Evolutionary conservation across 208 protist species (phyloP), one percentile per base, ranked within the genome.

Genomic region (Acanthamoeba culbertsoni): DNA sequence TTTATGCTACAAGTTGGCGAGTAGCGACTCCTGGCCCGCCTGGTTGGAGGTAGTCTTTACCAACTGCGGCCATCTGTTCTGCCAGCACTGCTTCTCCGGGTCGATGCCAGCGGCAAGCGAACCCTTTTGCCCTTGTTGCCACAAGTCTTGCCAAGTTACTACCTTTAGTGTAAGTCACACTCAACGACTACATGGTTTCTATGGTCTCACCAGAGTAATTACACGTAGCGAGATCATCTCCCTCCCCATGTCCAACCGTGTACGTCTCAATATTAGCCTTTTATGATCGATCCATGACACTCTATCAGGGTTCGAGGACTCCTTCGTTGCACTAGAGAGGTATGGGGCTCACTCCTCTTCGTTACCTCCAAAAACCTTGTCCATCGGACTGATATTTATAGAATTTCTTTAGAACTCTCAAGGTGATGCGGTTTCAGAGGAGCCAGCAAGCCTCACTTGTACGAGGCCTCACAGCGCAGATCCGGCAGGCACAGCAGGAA

Each of bases 31-130:
- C 31, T 84, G 73, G 73, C 73, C 73, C 12, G 73, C 43, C 0
- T 84, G 73, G 73, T 43, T 84, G 0, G 73, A 84, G 14, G 73
- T 84, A 4, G 73, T 84, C 73, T 84, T 84, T 33, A 84, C 73
- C 73, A 84, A 31, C n/a, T 84, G 73, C 73, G 73, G 73, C 1
- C 73, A 55, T 43, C 28, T 84, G 10, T 84, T 84, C 26, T 84
- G 73, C 43, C 73, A 84, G 26, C 46, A 37, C 40, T 84, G 73
- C 73, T 84, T 55, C 43, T 12, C 73, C 0, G 73, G 18, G 40
- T 16, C 73, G 12, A 20, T 43, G 2, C 31, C 73, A 37, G n/a
- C 20, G 10, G 26, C 63, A 20, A 43, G 0, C 35, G 63, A 73
- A 2, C 43, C 33, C 5, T 2, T 57, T 0, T 84, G 73, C 73